These are phyloP conservation scores for Volvariella surrecta DNA, from an alignment of 1,284 basidiomycete species.

Conservation along the genomic window DNA sequence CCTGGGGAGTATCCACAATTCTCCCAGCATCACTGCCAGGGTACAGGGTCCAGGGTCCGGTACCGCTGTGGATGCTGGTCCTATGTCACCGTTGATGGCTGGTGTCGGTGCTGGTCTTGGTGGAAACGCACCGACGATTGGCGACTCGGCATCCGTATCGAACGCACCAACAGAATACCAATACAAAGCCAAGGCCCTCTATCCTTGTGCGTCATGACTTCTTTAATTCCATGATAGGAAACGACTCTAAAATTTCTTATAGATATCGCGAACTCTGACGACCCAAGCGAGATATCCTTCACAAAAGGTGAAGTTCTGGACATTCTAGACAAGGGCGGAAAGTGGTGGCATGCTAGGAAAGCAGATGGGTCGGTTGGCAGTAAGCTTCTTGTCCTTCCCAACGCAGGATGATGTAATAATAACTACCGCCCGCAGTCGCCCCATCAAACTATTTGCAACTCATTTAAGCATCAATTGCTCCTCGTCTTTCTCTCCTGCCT, in stretches of 20 bases:
- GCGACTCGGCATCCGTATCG: slow-evolving; percentile 14
- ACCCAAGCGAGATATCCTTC: slow-evolving; percentile 96
- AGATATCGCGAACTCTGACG: slow-evolving; percentile 90
- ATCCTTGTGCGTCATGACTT: slow-evolving; percentile 64
- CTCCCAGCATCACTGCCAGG: slow-evolving; percentile 14
- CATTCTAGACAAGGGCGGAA: slow-evolving; percentile 88
- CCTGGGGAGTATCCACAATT: slow-evolving; percentile 36
- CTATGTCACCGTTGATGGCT: slow-evolving; percentile 8
- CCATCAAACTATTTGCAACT: slow-evolving; percentile 79
- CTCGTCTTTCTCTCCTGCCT: slow-evolving; percentile 9
- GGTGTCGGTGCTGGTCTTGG: slow-evolving; percentile 35
- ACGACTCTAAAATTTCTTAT: slow-evolving; percentile 14
- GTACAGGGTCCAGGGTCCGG: neutral
- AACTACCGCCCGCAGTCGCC: slow-evolving; percentile 42
- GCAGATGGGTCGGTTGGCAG: slow-evolving; percentile 77
- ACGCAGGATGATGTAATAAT: slow-evolving; percentile 11
- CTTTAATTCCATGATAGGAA: slow-evolving; percentile 9
- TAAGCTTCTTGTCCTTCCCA: slow-evolving; percentile 29
- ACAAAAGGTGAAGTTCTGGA: slow-evolving; percentile 91
- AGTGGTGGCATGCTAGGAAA: slow-evolving; percentile 95
- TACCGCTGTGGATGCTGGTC: neutral
- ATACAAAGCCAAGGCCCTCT: slow-evolving; percentile 82
- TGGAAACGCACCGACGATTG: slow-evolving; percentile 39
- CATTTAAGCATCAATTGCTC: slow-evolving; percentile 26
- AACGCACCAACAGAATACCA: slow-evolving; percentile 33